A percentile compares a stretch with the other conserved stretches of the same genome.
Evolutionary conservation across 2,329 filamentous ascomycete species (phyloP).

Genomic region (Daldinia sp.): DNA sequence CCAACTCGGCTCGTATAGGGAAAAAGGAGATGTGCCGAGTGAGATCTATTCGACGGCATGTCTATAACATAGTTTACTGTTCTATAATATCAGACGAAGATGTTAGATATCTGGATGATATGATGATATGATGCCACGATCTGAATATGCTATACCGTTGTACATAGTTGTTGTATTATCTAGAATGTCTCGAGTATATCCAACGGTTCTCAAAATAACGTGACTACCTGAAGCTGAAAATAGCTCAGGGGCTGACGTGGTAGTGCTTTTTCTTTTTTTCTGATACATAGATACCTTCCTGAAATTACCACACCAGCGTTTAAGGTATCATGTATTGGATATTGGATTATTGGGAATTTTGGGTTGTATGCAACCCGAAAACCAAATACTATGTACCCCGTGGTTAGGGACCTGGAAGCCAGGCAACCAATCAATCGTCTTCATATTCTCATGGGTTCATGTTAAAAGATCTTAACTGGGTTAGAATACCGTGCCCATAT

Average conservation of each 20-base stretch:
- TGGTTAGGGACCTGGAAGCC: conserved; percentile 18
- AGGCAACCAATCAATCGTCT: conserved; percentile 28
- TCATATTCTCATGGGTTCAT: background rate
- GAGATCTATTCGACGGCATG: background rate
- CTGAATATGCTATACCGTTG: too few species aligned
- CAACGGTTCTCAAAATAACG: background rate
- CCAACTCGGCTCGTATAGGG: conserved; percentile 14
- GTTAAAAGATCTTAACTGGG: conserved; percentile 17
- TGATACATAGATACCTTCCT: conserved; percentile 32
- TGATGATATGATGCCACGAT: background rate
- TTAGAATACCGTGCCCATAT: conserved; percentile 20
- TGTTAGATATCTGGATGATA: background rate
- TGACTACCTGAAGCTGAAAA: conserved; percentile 25
- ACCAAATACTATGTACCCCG: too few species aligned
- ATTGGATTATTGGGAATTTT: background rate
- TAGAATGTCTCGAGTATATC: background rate
- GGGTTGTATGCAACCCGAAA: conserved; percentile 6
- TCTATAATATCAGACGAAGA: background rate
- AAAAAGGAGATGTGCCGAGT: background rate
- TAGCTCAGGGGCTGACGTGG: conserved; percentile 26
- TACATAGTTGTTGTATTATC: too few species aligned
- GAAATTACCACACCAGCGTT: conserved; percentile 22
- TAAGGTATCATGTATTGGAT: background rate
- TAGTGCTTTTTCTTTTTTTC: too few species aligned
- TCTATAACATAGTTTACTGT: too few species aligned